Evolutionary conservation across 495 filamentous ascomycete species (phyloP), one percentile per base, ranked within the genome.

Genomic region (Aspergillus affinis): DNA sequence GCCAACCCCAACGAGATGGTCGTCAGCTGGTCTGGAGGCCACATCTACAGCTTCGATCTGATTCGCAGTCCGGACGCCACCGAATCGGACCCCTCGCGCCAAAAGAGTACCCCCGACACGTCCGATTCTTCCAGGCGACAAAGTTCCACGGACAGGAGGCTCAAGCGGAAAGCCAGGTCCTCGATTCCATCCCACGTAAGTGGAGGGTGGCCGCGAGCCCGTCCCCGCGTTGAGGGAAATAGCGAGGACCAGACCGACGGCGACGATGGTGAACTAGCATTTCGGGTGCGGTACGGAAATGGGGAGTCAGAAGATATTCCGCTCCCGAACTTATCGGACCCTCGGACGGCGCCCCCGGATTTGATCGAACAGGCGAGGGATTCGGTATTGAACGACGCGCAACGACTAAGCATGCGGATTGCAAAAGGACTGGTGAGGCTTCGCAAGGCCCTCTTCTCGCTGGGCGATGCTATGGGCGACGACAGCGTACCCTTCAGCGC

Each of bases 21-120:
- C 5, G 88, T 84, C 26, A 90, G 88, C 65, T 91, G 89, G 88
- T 89, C 86, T 41, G 88, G 88, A 15, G 86, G 90, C 59, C 82
- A 84, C 55, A 87, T 91, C 61, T 91, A 91, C 69, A 85, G 84
- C 65, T 91, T 91, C 61, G 85, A 91, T 66, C 72, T 91, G 17
- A 72, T 88, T 36, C 77, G 77, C n/a, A 86, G 80, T 66, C 81
- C 85, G 1, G 84, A 88, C 73, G 82, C 82, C 30, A 69, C 72
- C 59, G 77, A 84, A 36, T 30, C 61, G 45, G 60, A 70, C 12
- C 53, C 47, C 17, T 54, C 54, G 17, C 56, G 60, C 44, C 53
- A 60, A 17, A 61, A 59, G 12, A 60, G 61, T 10, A 32, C 59
- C 0, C 58, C 59, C 20, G 65, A 64, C 51, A 67, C 54, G 21